phyloP scores from a whole-genome alignment of 768 basidiomycete species.

The Podaxis sp. region DNA sequence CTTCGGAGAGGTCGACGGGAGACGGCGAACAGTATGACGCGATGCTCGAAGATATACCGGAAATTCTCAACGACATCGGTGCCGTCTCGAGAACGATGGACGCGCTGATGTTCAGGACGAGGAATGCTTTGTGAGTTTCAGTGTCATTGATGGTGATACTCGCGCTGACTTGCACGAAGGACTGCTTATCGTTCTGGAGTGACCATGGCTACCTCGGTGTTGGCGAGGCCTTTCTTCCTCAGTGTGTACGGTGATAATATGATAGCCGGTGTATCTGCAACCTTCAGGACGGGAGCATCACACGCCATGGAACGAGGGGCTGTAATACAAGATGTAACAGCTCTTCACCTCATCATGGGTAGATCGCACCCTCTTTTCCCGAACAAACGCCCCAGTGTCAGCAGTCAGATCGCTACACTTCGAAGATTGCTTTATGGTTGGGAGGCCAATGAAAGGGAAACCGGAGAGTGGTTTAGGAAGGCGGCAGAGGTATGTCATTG shows the following conservation, averaged over 20 bases:
- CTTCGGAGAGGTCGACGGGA: slow-evolving; percentile 62
- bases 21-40: slow-evolving; percentile 64
- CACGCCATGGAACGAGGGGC: slow-evolving; percentile 61
- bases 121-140: slow-evolving; percentile 65
- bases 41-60: slow-evolving; percentile 38
- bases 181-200: slow-evolving; percentile 68
- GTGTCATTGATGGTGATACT: neutral
- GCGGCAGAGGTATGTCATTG: slow-evolving; percentile 47
- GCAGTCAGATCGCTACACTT: slow-evolving; percentile 63
- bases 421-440: slow-evolving; percentile 58
- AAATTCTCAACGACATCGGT: slow-evolving; percentile 46
- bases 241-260: slow-evolving; percentile 38
- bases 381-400: slow-evolving; percentile 45
- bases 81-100: slow-evolving; percentile 66
- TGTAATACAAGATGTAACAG: slow-evolving; percentile 56
- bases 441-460: slow-evolving; percentile 46
- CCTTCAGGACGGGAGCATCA: slow-evolving; percentile 55
- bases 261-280: slow-evolving; percentile 59
- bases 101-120: slow-evolving; percentile 67
- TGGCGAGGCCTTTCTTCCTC: slow-evolving; percentile 41
- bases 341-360: slow-evolving; percentile 61
- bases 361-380: slow-evolving; percentile 33
- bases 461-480: slow-evolving; percentile 52
- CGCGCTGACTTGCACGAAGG: slow-evolving; percentile 30
- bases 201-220: slow-evolving; percentile 53